Evolutionary conservation across 345 rosid genomes (phyloP).

Genomic region (Combretum micranthum): DNA sequence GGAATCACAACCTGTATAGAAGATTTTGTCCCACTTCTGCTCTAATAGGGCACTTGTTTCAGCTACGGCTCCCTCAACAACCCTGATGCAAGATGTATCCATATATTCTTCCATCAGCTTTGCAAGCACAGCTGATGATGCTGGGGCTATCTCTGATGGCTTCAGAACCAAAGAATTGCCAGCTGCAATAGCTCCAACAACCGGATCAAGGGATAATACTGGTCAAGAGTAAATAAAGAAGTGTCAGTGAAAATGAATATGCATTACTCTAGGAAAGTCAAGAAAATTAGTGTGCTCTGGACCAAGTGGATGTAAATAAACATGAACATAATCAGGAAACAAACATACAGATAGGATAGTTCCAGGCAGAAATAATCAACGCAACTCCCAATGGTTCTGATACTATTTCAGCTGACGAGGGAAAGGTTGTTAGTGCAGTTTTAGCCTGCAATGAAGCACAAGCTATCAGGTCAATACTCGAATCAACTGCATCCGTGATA

Average conservation of each 20-base stretch:
- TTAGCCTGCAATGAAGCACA: conserved; percentile 47
- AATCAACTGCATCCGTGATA: not conserved
- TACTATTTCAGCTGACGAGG: conserved; percentile 86
- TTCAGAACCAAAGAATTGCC: conserved; percentile 86
- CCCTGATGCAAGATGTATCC: conserved; percentile 61
- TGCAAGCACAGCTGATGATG: conserved; percentile 59
- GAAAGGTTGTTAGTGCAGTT: conserved; percentile 70
- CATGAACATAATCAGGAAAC: conserved; percentile 8
- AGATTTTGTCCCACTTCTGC: conserved; percentile 96
- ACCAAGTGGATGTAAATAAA: not conserved
- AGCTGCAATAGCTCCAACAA: conserved; percentile 91
- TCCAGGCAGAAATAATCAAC: conserved; percentile 90
- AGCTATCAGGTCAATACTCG: not conserved
- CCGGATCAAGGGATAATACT: conserved; percentile 91
- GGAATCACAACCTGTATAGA: conserved; percentile 70
- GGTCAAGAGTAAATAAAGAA: conserved; percentile 10
- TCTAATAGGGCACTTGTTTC: conserved; percentile 77
- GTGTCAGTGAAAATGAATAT: not conserved
- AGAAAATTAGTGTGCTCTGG: not conserved
- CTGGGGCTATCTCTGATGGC: conserved; percentile 92
- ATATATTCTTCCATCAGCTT: conserved; percentile 55
- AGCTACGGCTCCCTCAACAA: conserved; percentile 74
- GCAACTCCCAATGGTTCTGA: conserved; percentile 93
- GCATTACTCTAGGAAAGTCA: not conserved
- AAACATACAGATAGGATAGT: conserved; percentile 77